Evolutionary conservation across 2,329 filamentous ascomycete species (phyloP), one percentile per base, ranked within the genome.

Genomic region (Cylindrodendrum hubeiense): DNA sequence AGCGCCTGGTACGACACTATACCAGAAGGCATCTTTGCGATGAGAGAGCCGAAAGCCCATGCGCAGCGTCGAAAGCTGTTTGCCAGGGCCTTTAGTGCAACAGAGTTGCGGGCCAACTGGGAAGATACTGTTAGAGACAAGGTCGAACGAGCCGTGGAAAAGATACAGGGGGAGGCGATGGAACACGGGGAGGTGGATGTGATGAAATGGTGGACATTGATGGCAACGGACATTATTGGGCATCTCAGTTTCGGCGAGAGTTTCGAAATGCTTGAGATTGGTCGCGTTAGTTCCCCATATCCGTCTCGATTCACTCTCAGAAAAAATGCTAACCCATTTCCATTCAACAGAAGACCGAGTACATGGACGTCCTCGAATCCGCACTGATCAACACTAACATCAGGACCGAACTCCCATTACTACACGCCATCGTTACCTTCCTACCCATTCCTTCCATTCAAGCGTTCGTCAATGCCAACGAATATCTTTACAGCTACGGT

Each of bases 181-280:
- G 39, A 22, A 3, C 19, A 24, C 4, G 60, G 54, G 2, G 30
- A 50, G 0, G 68, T 60, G 0, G 66, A 71, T 24, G 28, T 71
- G 0, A 54, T 69, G 2, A 71, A 71, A 7, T 71, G 66, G 68
- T 71, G 68, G 69, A 69, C 63, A 0, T 43, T 71, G 0, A 67
- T 71, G 66, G 60, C 69, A 0, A 66, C 63, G 0, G 69, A 71
- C 13, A 52, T 71, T 0, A 71, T 71, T 4, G 60, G 57, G 1
- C 57, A 71, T 2, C 49, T 71, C 0, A 60, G 63, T 0, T 71
- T 71, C 6, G 69, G 68, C 1, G 63, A 71, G 2, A 65, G 63
- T 1, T 71, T 69, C 0, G 51, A 61, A 1, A 67, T 71, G 66
- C 12, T 71, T 1, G 63, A 71, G 9, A 33, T 63, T 0, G 68